phyloP scores from a whole-genome alignment of 805 yeast species.

The Vanderwaltozyma polyspora region DNA sequence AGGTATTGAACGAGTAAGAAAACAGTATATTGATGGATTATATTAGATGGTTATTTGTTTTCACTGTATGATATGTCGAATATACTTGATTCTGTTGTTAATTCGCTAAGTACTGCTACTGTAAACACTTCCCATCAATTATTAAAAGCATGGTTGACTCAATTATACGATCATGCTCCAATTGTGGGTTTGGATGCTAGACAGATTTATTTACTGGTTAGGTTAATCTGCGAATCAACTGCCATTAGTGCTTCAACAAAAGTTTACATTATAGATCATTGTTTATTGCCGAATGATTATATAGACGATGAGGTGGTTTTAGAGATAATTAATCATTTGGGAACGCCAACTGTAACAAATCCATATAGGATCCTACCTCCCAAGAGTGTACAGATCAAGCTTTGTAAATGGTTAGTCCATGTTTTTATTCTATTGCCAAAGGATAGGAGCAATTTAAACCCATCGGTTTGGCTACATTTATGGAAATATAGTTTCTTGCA shows the following conservation, averaged over 20 bases:
- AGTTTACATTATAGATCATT: constrained; percentile 17
- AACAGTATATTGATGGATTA: too few species aligned
- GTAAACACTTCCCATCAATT: background rate
- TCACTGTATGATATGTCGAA: too few species aligned
- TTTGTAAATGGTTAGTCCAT: constrained; percentile 29
- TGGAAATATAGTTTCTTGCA: constrained; percentile 30
- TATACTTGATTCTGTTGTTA: background rate
- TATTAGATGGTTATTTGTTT: too few species aligned
- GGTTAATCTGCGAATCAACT: constrained; percentile 11
- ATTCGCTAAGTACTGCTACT: background rate
- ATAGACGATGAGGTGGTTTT: constrained; percentile 18
- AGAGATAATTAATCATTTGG: constrained; percentile 23
- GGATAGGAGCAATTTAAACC: constrained; percentile 7
- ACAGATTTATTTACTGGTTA: constrained; percentile 9
- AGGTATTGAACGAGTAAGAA: too few species aligned
- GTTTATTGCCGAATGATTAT: constrained; percentile 21
- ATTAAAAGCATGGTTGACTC: background rate
- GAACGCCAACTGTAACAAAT: constrained; percentile 17
- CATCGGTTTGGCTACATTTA: constrained; percentile 25
- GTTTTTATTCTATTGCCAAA: constrained; percentile 19
- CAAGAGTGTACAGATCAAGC: constrained; percentile 16
- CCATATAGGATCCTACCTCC: constrained; percentile 13
- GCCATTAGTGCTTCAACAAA: constrained; percentile 11
- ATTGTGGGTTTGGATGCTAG: constrained; percentile 13
- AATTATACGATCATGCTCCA: constrained; percentile 7